These are phyloP conservation scores for Pleurotus salmoneostramineus DNA, from an alignment of 768 basidiomycete species.

Conservation along the genomic window DNA sequence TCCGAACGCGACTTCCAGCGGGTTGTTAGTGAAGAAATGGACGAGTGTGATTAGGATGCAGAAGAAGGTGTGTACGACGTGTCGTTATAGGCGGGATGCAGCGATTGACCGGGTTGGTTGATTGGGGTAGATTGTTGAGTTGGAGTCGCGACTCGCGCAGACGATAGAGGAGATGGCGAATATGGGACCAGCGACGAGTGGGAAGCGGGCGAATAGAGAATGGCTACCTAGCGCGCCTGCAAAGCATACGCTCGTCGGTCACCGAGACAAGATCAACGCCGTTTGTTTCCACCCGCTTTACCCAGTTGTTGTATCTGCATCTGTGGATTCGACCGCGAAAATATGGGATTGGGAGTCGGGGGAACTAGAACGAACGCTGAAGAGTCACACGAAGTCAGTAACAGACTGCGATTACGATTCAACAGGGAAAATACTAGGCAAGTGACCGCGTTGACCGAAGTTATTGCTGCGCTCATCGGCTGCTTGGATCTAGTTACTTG, in stretches of 20 bases:
- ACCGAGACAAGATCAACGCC: constrained; percentile 71
- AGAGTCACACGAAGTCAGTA: constrained; percentile 88
- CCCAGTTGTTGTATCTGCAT: constrained; percentile 78
- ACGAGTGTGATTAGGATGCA: constrained; percentile 93
- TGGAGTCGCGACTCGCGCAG: constrained; percentile 80
- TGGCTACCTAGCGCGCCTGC: constrained; percentile 90
- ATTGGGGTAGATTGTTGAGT: constrained; percentile 79
- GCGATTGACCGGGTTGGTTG: background rate
- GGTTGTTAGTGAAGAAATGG: constrained; percentile 96
- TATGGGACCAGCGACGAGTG: constrained; percentile 30
- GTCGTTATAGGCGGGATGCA: background rate
- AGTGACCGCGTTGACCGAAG: background rate
- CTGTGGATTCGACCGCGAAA: constrained; percentile 87
- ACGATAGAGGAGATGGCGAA: constrained; percentile 65
- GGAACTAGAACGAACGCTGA: constrained; percentile 87
- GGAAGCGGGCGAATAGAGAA: constrained; percentile 62
- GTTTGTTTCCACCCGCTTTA: constrained; percentile 87
- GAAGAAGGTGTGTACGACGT: constrained; percentile 66
- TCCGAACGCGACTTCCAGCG: constrained; percentile 81
- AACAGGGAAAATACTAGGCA: constrained; percentile 80
- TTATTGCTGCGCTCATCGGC: background rate
- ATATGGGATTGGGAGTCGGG: constrained; percentile 98
- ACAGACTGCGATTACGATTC: constrained; percentile 87
- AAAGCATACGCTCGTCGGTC: constrained; percentile 70
- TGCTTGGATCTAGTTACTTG: constrained; percentile 45